phyloP scores from a whole-genome alignment of 352 stramenopile species.

The Phytophthora ramorum region DNA sequence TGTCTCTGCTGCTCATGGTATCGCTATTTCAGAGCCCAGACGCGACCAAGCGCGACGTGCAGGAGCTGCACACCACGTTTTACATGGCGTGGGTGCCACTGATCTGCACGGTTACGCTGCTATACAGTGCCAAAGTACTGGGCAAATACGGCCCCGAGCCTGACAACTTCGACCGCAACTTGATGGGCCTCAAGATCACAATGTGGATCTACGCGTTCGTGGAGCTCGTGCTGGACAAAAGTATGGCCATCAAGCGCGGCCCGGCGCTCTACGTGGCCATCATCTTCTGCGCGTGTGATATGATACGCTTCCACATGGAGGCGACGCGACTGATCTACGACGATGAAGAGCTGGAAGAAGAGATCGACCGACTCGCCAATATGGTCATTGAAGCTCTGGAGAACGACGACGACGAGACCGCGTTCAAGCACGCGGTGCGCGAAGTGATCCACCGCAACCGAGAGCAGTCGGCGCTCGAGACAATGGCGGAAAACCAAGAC shows the following conservation, averaged over 20 bases:
- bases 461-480: constrained; percentile 14
- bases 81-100: constrained; percentile 60
- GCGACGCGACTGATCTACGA: constrained; percentile 57
- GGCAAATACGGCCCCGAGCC: constrained; percentile 42
- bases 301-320: constrained; percentile 70
- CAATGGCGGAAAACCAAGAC: constrained; percentile 10
- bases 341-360: constrained; percentile 53
- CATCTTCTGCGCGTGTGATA: constrained; percentile 60
- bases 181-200: constrained; percentile 57
- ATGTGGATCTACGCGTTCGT: constrained; percentile 56
- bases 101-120: constrained; percentile 40
- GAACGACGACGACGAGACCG: constrained; percentile 37
- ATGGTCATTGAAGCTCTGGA: constrained; percentile 42
- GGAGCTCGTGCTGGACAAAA: constrained; percentile 54
- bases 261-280: constrained; percentile 56
- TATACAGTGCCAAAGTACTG: constrained; percentile 46
- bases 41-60: constrained; percentile 39
- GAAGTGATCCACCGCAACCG: constrained; percentile 40
- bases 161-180: constrained; percentile 58
- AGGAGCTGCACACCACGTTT: constrained; percentile 61
- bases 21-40: constrained; percentile 62
- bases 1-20: constrained; percentile 60
- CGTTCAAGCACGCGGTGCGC: constrained; percentile 45
- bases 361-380: constrained; percentile 47
- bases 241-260: constrained; percentile 60